Conservation (phyloP, 176 grass and related monocot genomes). For the Lolium perenne region DNA sequence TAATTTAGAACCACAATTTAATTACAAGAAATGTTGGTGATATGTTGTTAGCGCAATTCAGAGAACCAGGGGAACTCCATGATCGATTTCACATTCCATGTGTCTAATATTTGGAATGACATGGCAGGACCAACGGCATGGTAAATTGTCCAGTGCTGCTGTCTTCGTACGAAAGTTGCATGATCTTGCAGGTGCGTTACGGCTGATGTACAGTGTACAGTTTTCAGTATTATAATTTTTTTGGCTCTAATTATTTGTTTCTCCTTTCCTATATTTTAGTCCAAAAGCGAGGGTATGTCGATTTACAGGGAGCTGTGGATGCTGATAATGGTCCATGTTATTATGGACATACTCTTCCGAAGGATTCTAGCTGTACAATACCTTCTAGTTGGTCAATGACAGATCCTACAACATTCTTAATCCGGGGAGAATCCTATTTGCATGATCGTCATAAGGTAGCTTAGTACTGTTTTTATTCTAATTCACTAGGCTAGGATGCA, state of each 20-base stretch:
- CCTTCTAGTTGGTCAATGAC: conserved; percentile 82
- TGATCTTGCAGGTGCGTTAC: conserved; percentile 82
- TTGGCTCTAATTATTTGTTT: conserved; percentile 25
- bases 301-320: conserved; percentile 75
- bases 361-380: conserved; percentile 66
- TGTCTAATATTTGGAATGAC: conserved; percentile 44
- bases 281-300: conserved; percentile 84
- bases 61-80: background rate
- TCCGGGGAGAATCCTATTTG: conserved; percentile 90
- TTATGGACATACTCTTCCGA: conserved; percentile 91
- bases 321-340: conserved; percentile 52
- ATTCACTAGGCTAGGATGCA: conserved; percentile 30
- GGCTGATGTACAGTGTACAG: background rate
- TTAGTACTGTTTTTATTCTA: conserved; percentile 1
- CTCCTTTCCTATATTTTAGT: conserved; percentile 51
- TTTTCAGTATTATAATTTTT: conserved; percentile 16
- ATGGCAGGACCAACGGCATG: conserved; percentile 72
- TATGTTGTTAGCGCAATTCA: conserved; percentile 15
- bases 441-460: conserved; percentile 78
- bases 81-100: conserved; percentile 20
- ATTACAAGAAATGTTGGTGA: conserved; percentile 14
- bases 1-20: background rate
- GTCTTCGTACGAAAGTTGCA: conserved; percentile 85
- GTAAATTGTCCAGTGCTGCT: conserved; percentile 80
- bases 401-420: conserved; percentile 92